phyloP scores from a whole-genome alignment of 345 rosid species.

The Lenwebbia sp. region DNA sequence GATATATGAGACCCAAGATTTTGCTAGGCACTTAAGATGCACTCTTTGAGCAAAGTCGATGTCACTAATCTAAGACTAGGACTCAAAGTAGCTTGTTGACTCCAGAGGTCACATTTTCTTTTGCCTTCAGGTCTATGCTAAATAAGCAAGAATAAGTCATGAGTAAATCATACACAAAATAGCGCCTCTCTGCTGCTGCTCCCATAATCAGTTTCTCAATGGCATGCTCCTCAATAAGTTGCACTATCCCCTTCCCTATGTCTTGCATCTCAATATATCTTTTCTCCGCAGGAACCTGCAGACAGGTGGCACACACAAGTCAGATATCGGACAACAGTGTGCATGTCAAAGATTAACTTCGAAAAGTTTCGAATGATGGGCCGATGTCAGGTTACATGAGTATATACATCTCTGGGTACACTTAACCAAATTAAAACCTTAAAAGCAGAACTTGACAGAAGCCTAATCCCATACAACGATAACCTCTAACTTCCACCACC shows the following conservation, averaged over 20 bases:
- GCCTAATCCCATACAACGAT: neutral
- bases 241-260: constrained; percentile 48
- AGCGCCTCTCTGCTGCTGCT: constrained; percentile 57
- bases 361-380: neutral
- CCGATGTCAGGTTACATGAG: neutral
- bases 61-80: neutral
- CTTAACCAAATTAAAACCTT: neutral
- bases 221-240: constrained; percentile 38
- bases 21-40: neutral
- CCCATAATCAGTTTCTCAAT: constrained; percentile 68
- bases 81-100: neutral
- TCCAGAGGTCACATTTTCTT: neutral
- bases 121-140: neutral
- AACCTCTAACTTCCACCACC: neutral
- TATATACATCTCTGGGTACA: neutral
- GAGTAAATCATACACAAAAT: constrained; percentile 21
- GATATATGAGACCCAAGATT: neutral
- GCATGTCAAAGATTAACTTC: neutral
- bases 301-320: neutral
- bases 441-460: neutral
- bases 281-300: neutral
- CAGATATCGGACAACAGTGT: neutral
- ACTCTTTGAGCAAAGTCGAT: neutral
- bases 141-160: neutral
- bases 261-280: neutral